These are phyloP conservation scores for Bryoerythrophyllum caledonicum DNA, from an alignment of 225 moss, liverwort and hornwort genomes.

Conservation along the genomic window DNA sequence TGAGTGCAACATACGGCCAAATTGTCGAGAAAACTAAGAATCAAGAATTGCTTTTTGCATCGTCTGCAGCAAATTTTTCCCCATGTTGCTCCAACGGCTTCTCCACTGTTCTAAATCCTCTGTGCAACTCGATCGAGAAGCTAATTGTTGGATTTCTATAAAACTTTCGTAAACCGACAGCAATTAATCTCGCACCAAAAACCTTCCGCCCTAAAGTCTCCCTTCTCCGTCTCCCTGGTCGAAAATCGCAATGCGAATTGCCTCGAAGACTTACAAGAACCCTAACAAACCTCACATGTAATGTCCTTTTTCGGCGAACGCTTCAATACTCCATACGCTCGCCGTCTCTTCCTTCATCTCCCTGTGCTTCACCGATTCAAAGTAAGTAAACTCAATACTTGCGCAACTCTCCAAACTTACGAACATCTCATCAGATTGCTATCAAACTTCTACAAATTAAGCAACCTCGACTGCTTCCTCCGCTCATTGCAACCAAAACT, in stretches of 20 bases:
- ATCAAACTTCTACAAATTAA: background rate
- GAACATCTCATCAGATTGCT: background rate
- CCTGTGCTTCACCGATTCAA: background rate
- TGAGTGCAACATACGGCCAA: constrained; percentile 24
- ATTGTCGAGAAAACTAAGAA: constrained; percentile 18
- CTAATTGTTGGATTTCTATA: background rate
- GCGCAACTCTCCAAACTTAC: background rate
- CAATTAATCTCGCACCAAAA: background rate
- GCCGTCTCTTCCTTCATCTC: background rate
- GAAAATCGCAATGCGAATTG: background rate
- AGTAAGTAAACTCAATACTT: constrained; percentile 1
- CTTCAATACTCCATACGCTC: background rate
- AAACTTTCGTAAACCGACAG: background rate
- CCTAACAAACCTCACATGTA: background rate
- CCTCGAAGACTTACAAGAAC: background rate
- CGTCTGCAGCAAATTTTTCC: constrained; percentile 9
- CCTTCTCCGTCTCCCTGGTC: background rate
- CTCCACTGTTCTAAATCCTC: constrained; percentile 1
- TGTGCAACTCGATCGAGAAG: background rate
- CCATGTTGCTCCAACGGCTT: constrained; percentile 10
- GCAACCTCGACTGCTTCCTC: background rate
- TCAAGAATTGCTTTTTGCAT: constrained; percentile 15
- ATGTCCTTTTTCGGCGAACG: background rate
- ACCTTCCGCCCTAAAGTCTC: background rate
- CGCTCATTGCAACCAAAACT: background rate